A percentile compares a stretch with the other conserved stretches of the same genome.
Conservation (phyloP, 192 early-diverging fungal species). For the Neocallimastix lanati region DNA sequence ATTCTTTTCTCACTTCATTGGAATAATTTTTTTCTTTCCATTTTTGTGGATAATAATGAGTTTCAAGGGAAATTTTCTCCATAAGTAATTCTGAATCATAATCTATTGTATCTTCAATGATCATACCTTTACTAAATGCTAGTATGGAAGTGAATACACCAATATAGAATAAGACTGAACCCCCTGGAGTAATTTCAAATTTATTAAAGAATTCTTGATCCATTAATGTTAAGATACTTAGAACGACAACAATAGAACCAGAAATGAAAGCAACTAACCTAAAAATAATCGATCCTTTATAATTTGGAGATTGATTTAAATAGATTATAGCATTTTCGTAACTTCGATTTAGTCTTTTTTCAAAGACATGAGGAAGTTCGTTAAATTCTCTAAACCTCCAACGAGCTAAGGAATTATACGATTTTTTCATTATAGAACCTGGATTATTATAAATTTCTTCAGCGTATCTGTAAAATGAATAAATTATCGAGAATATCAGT, state of each 20-base stretch:
- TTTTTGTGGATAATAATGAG: conserved; percentile 72
- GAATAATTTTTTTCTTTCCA: conserved; percentile 76
- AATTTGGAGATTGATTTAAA: conserved; percentile 75
- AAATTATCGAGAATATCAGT: neutral
- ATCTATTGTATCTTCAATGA: conserved; percentile 58
- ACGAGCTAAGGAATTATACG: conserved; percentile 65
- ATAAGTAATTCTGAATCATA: conserved; percentile 70
- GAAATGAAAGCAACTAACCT: conserved; percentile 78
- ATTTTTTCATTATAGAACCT: conserved; percentile 51
- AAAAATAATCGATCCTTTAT: conserved; percentile 47
- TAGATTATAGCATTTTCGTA: conserved; percentile 63
- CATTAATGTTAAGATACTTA: conserved; percentile 60
- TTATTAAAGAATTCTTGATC: conserved; percentile 73
- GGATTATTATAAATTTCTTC: conserved; percentile 60
- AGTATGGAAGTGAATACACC: conserved; percentile 71
- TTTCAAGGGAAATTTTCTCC: conserved; percentile 57
- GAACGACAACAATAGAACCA: conserved; percentile 71
- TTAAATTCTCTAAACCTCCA: conserved; percentile 97
- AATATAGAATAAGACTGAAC: conserved; percentile 85
- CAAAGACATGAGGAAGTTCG: conserved; percentile 82
- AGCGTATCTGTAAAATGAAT: neutral
- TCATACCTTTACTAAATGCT: conserved; percentile 59
- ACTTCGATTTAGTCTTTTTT: conserved; percentile 50
- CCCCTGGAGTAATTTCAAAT: conserved; percentile 76
- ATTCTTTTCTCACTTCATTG: conserved; percentile 53